Conservation (phyloP, 2,329 filamentous ascomycete genomes). For the Diaporthe sp. region DNA sequence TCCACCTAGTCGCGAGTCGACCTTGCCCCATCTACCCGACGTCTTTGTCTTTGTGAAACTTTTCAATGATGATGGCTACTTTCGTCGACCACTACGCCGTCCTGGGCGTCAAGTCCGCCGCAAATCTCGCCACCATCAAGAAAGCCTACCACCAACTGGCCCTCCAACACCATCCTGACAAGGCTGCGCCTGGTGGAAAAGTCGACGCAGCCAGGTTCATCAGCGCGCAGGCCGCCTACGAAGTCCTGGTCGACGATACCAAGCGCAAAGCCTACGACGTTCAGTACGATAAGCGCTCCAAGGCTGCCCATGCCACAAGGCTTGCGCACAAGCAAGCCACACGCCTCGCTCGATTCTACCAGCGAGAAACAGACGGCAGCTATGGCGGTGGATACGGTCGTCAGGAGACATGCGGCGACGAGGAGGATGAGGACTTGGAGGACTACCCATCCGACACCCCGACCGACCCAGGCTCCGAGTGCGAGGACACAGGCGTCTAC, state of each 20-base stretch:
- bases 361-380: neutral
- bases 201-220: neutral
- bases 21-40: neutral
- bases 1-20: neutral
- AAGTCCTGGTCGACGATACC: neutral
- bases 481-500: neutral
- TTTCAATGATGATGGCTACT: neutral
- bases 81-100: conserved; percentile 8
- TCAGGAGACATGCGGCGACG: neutral
- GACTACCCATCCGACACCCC: neutral
- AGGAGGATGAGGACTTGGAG: neutral
- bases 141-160: neutral
- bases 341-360: neutral
- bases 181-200: neutral
- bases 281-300: neutral
- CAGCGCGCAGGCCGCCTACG: neutral
- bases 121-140: neutral
- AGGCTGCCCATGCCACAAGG: neutral
- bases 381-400: neutral
- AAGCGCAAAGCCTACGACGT: neutral
- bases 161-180: neutral
- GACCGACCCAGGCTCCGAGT: neutral
- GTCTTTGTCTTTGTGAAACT: neutral
- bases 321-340: neutral
- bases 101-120: neutral